Base-by-base conservation (phyloP, 495 filamentous ascomycete species). In the Neurospora sp. region DNA sequence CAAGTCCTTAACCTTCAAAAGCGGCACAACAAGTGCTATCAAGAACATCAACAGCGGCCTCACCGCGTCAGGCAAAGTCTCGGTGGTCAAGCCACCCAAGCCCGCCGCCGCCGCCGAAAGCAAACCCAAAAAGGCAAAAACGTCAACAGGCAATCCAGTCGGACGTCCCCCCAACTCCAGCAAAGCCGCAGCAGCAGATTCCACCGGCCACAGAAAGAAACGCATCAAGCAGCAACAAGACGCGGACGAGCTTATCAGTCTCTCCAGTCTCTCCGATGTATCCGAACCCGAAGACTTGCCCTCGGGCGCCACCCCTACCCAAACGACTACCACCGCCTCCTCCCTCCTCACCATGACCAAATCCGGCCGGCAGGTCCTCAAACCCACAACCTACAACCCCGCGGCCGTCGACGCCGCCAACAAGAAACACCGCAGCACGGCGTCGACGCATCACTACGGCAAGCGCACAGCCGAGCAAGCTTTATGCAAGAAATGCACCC, bases 361-460 rank as follows among this genome's bases (percentile, higher is more conserved):
- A 76, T 97, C 93, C 16, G 94, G 94, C 39, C 90, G 94, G 59
- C 89, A 92, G 66, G 89, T 97, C 10, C 89, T 90, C 75, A 93
- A 92, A 73, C 93, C 94, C 5, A 82, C 88, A 7, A 88, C 85
- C 81, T 96, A 90, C 82, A 89, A 88, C 77, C 93, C 90, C 12
- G 86, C 85, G 10, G 73, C 86, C 71, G 78, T 85, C 77, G 82
- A 81, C 72, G 73, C 74, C 69, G 78, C 48, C 75, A 71, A 73
- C 78, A 76, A 82, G 42, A 66, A 70, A 70, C 84, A 85, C 77
- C 83, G 82, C 44, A 7, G 3, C 54, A 66, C 54, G 14, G 23
- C 54, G 11, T 62, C 54, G 12, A n/a, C 71, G 27, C 27, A 37
- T 23, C 74, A 80, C 73, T 84, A 84, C 76, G 81, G 85, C 77